Evolutionary conservation across 129 eudicot species (phyloP).

Genomic region (Kitagawia praeruptora): DNA sequence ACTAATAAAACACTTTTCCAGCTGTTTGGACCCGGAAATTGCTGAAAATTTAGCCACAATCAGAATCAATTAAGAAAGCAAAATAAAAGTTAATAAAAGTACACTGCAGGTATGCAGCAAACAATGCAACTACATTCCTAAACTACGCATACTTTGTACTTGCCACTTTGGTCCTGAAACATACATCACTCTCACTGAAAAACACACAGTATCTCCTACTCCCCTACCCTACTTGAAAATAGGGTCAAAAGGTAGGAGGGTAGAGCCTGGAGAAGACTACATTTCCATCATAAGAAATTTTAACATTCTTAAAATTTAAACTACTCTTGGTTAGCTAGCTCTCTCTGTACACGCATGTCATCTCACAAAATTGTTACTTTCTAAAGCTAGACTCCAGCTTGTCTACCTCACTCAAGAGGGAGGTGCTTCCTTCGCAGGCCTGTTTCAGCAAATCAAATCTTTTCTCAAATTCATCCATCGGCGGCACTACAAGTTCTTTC

Average conservation of each 20-base stretch:
- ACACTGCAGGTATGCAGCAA: not conserved
- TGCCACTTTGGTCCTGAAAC: not conserved
- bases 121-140: not conserved
- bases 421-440: constrained; percentile 59
- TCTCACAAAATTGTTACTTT: not conserved
- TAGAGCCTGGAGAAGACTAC: not conserved
- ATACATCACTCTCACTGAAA: not conserved
- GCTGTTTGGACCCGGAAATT: not conserved
- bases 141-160: not conserved
- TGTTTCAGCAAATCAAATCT: constrained; percentile 46
- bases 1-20: not conserved
- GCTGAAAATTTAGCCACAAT: not conserved
- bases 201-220: not conserved
- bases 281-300: not conserved
- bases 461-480: constrained; percentile 17
- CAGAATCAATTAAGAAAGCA: not conserved
- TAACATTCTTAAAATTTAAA: not conserved
- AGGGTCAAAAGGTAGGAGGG: not conserved
- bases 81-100: no score
- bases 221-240: not conserved
- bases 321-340: not conserved
- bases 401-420: constrained; percentile 45
- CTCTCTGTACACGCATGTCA: not conserved
- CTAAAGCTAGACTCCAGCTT: constrained; percentile 41
- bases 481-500: constrained; percentile 15